Evolutionary conservation across 805 yeast genomes (phyloP), one percentile per base, ranked within the genome.

Genomic region (Starmerella bombicola): DNA sequence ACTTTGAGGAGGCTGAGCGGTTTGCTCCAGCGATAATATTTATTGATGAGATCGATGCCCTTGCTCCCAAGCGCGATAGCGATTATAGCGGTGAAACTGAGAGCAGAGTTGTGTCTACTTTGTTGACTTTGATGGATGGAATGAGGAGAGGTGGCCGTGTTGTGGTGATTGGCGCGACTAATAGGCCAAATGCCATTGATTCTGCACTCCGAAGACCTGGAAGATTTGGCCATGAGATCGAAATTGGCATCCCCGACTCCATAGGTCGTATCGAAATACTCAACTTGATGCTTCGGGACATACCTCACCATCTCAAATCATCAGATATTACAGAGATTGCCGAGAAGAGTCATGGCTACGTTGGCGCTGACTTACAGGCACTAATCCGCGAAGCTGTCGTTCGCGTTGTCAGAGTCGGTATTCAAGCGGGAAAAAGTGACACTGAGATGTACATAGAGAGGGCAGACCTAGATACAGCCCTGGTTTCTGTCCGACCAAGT

Each of bases 101-200:
- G 56, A 73, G 81, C 33, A 63, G 98, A 46, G 85, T 91, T 2
- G 93, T 88, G 20, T 91, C 96, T 0, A 85, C 96, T 0, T 58
- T 91, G 30, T 63, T 83, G 41, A 82, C 93, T 0, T 63, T 91
- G 36, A 91, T 91, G 98, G 98, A 91, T 60, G 98, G 98, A 51
- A 91, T 91, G 97, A 96, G 85, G 56, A 84, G 84, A 50, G 74
- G 96, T 57, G 97, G 97, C 3, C 96, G 91, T 56, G 96, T 91
- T n/a, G 88, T 91, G 49, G 95, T 91, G 2, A 84, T 91, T 51
- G 98, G 97, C 43, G 98, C 98, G 1, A 91, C 98, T 0, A 91
- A 91, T 61, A 68, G 98, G 56, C 98, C 98, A 0, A 97, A 91
- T 63, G 80, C 95, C 0, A 80, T 91, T 13, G 98, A 91, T 61